A percentile compares a stretch with the other conserved stretches of the same genome.
These are phyloP conservation scores for Pseudocercospora musae DNA, from an alignment of 2,329 filamentous ascomycete species.

Conservation along the genomic window DNA sequence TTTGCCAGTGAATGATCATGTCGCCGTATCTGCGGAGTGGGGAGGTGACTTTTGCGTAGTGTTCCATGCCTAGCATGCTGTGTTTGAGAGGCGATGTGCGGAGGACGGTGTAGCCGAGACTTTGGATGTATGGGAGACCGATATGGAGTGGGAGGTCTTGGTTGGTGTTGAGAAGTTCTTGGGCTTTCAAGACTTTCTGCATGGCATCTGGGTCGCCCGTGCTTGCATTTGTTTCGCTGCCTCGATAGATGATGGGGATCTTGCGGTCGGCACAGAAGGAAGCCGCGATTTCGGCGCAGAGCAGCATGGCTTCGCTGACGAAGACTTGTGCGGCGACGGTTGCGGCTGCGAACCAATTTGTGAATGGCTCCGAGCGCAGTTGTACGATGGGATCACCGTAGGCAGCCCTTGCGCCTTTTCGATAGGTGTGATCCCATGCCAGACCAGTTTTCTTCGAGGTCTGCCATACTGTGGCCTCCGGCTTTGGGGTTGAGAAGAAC, in stretches of 20 bases:
- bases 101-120: constrained; percentile 43
- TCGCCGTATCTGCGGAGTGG: constrained; percentile 61
- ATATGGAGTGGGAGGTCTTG: constrained; percentile 39
- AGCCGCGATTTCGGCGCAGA: constrained; percentile 52
- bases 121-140: constrained; percentile 42
- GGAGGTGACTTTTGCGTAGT: constrained; percentile 58
- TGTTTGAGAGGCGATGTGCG: constrained; percentile 50
- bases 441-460: constrained; percentile 32
- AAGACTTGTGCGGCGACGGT: constrained; percentile 27
- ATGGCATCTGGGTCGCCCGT: constrained; percentile 7
- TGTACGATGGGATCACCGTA: constrained; percentile 47
- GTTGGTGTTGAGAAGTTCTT: constrained; percentile 39
- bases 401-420: constrained; percentile 37
- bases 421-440: constrained; percentile 41
- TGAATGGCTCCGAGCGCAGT: constrained; percentile 33
- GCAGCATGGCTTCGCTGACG: constrained; percentile 53
- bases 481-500: constrained; percentile 31
- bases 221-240: constrained; percentile 26
- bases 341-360: constrained; percentile 31
- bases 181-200: constrained; percentile 32
- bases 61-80: constrained; percentile 48
- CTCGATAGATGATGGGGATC: constrained; percentile 52
- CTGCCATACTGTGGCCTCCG: constrained; percentile 39
- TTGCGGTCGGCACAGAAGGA: constrained; percentile 51
- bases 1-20: constrained; percentile 62